Evolutionary conservation across 768 basidiomycete species (phyloP), one percentile per base, ranked within the genome.

Genomic region (Tulasnella sp.): DNA sequence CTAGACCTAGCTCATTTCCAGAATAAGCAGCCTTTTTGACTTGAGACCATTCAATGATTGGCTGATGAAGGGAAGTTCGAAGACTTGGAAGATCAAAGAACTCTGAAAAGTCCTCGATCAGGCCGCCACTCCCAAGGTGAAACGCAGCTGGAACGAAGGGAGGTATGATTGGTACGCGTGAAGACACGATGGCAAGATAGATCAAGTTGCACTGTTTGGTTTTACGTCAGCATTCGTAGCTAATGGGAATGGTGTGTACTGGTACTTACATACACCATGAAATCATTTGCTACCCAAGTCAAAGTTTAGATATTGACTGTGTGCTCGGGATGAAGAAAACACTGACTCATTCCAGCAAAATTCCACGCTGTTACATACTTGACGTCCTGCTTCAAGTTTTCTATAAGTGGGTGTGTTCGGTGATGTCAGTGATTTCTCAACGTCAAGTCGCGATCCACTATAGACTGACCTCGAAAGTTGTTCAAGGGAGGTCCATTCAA

Each of bases 31-130:
- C 59, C 50, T 73, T 65, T 60, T 81, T 81, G 40, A 82, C 70
- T 53, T 81, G 71, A 37, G 72, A 67, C 79, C 79, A 82, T 62
- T 82, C 78, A 4, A 81, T 59, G 10, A 82, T 59, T 0, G 78
- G 73, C 34, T 58, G 64, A 16, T 68, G 65, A 20, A 79, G 59
- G 10, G 61, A 59, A 45, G 67, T 61, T 27, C 70, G 65, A 4
- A 80, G 67, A 8, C 74, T 68, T 1, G 72, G 70, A 39, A 80
- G 63, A 57, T 82, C 77, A 56, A 80, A 80, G 1, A 81, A 72
- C 25, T 76, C 70, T 19, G 77, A 71, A 56, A 81, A 78, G 13
- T 37, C 16, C n/a, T n/a, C n/a, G 25, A 49, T 39, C 25, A 15
- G 12, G 2, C 20, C n/a, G 16, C 12, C 24, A 27, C 20, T 20